Percentiles rank a stretch among this genome's conserved stretches.
These are phyloP conservation scores for Colletotrichum orchidophilum DNA, from an alignment of 2,329 filamentous ascomycete genomes.

Conservation along the genomic window DNA sequence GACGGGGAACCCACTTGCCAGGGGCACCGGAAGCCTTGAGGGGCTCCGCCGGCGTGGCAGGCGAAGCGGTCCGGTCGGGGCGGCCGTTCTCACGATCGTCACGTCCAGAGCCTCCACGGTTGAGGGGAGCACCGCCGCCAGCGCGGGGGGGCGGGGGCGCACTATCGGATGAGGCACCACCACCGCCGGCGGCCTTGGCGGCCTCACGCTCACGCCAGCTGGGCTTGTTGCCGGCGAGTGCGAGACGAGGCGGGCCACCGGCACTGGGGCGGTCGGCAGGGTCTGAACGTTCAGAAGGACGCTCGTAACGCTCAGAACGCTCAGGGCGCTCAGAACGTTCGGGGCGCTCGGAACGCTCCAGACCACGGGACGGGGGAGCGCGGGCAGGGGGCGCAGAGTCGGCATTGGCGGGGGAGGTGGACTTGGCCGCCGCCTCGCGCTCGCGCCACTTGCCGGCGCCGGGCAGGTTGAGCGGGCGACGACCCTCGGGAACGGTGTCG, in stretches of 20 bases:
- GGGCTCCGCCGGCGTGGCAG: conserved; percentile 55
- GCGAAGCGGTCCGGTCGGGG: conserved; percentile 45
- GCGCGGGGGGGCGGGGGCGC: conserved; percentile 49
- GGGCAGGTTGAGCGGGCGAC: conserved; percentile 39
- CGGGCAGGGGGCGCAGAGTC: conserved; percentile 44
- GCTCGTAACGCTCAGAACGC: conserved; percentile 26
- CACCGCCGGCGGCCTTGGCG: conserved; percentile 49
- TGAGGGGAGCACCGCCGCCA: conserved; percentile 53
- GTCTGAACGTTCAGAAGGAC: conserved; percentile 53
- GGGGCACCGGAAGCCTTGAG: conserved; percentile 62
- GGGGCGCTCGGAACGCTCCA: not conserved
- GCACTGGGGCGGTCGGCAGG: conserved; percentile 54
- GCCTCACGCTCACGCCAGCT: conserved; percentile 81
- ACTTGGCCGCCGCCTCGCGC: conserved; percentile 44
- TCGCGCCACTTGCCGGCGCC: conserved; percentile 56
- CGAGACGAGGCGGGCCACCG: conserved; percentile 66
- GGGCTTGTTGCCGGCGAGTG: conserved; percentile 68
- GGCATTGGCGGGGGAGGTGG: conserved; percentile 39
- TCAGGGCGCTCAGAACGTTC: not conserved
- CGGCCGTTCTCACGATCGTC: conserved; percentile 53
- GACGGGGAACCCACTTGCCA: conserved; percentile 69
- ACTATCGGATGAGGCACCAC: conserved; percentile 37
- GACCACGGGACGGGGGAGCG: conserved; percentile 16
- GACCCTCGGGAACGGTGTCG: conserved; percentile 36
- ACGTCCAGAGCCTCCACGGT: conserved; percentile 54